Percentiles rank a stretch among this genome's conserved stretches.
These are phyloP conservation scores for Blastomyces percursus DNA, from an alignment of 2,329 filamentous ascomycete genomes.

Conservation along the genomic window DNA sequence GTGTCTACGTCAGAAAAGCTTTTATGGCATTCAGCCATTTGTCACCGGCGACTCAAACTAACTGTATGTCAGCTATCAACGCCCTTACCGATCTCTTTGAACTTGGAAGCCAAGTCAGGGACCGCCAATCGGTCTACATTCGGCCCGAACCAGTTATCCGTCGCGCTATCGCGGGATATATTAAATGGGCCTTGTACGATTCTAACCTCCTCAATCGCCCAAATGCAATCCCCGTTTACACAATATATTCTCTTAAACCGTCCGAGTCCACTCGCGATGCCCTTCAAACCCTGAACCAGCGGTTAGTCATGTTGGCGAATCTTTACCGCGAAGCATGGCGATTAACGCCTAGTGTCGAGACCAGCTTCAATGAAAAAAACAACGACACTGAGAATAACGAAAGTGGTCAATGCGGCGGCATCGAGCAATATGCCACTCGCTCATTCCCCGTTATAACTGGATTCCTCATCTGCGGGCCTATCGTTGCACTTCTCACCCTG, in stretches of 20 bases:
- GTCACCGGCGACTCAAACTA: not conserved
- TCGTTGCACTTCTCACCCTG: constrained; percentile 44
- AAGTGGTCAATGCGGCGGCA: constrained; percentile 6
- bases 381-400: not conserved
- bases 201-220: constrained; percentile 30
- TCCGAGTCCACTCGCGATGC: constrained; percentile 31
- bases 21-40: not conserved
- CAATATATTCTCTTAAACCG: constrained; percentile 33
- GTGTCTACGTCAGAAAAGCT: constrained; percentile 1
- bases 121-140: constrained; percentile 34
- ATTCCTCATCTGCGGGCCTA: constrained; percentile 42
- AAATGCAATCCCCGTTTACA: constrained; percentile 35
- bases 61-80: constrained; percentile 33
- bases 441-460: constrained; percentile 43
- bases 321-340: constrained; percentile 30
- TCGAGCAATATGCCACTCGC: constrained; percentile 12
- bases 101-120: constrained; percentile 42
- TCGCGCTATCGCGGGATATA: constrained; percentile 37
- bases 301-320: constrained; percentile 34
- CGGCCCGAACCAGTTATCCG: constrained; percentile 29
- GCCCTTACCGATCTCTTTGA: constrained; percentile 41
- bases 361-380: not conserved
- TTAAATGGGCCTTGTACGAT: constrained; percentile 45
- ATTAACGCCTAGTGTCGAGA: constrained; percentile 8
- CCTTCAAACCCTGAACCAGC: constrained; percentile 34